These are phyloP conservation scores for Triadica sebifera DNA, from an alignment of 345 rosid species.

Conservation along the genomic window DNA sequence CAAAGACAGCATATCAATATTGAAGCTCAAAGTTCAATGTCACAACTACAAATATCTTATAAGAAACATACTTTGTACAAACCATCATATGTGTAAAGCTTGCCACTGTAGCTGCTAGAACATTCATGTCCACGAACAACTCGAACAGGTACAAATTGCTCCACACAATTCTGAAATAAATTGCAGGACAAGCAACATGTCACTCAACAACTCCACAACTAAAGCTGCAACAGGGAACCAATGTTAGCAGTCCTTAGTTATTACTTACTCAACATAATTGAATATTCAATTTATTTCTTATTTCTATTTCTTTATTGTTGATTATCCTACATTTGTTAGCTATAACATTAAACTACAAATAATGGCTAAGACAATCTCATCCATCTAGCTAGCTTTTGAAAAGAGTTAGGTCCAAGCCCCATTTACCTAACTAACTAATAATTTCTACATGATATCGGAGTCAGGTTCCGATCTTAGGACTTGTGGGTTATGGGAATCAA, in stretches of 20 bases:
- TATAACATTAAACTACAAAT: too few relatives aligned
- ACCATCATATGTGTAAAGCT: conserved; percentile 87
- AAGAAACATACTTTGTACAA: conserved; percentile 60
- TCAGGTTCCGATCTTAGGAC: too few relatives aligned
- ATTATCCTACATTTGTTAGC: too few relatives aligned
- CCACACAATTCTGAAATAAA: conserved; percentile 65
- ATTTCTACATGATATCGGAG: too few relatives aligned
- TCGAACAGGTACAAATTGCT: conserved; percentile 63
- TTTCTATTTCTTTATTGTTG: too few relatives aligned
- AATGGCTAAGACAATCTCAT: too few relatives aligned
- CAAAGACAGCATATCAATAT: background rate
- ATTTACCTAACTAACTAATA: too few relatives aligned
- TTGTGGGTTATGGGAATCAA: too few relatives aligned
- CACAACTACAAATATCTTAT: background rate
- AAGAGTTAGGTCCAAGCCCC: too few relatives aligned
- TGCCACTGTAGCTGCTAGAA: conserved; percentile 61
- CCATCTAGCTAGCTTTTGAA: too few relatives aligned
- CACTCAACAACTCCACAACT: background rate
- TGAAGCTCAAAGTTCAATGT: background rate
- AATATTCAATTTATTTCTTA: too few relatives aligned
- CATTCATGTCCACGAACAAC: conserved; percentile 82
- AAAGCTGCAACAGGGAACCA: background rate
- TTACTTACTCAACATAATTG: too few relatives aligned
- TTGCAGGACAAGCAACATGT: conserved; percentile 11
- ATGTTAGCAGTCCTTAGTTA: background rate